A percentile compares a stretch with the other conserved stretches of the same genome.
Conservation (phyloP, 305 asterid genomes). For the Solanum aculeatissimum region DNA sequence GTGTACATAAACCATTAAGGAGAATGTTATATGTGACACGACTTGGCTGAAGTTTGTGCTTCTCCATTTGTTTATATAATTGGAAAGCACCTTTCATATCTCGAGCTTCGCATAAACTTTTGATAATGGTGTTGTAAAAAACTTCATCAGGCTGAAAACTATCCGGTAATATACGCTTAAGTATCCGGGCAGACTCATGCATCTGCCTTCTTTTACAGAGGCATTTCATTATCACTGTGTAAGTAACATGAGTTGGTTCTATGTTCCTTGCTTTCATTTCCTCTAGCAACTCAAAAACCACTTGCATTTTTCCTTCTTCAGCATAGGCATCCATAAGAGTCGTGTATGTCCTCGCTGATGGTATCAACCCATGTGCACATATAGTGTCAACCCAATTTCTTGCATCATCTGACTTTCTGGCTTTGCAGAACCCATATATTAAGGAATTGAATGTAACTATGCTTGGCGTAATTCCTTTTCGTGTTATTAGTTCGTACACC, state of each 20-base stretch:
- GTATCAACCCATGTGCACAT: slow-evolving; percentile 34
- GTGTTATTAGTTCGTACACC: slow-evolving; percentile 29
- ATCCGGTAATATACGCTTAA: slow-evolving; percentile 34
- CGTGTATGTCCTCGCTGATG: slow-evolving; percentile 51
- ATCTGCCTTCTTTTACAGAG: slow-evolving; percentile 43
- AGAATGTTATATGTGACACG: slow-evolving; percentile 52
- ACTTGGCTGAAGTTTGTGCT: slow-evolving; percentile 35
- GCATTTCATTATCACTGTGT: slow-evolving; percentile 62
- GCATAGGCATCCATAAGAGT: slow-evolving; percentile 59
- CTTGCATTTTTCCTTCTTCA: slow-evolving; percentile 33
- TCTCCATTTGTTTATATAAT: slow-evolving; percentile 39
- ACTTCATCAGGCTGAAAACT: slow-evolving; percentile 52
- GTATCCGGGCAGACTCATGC: slow-evolving; percentile 30
- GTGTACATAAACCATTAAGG: slow-evolving; percentile 51
- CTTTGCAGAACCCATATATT: slow-evolving; percentile 56
- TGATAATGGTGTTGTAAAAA: slow-evolving; percentile 52
- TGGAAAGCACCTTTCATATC: slow-evolving; percentile 31
- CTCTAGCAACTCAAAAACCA: slow-evolving; percentile 20
- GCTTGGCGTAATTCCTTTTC: slow-evolving; percentile 54
- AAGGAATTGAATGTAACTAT: slow-evolving; percentile 61
- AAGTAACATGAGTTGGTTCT: slow-evolving; percentile 56
- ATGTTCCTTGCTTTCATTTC: slow-evolving; percentile 48
- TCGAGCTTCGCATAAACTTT: slow-evolving; percentile 40
- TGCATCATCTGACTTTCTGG: slow-evolving; percentile 32
- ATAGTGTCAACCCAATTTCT: slow-evolving; percentile 27